Conservation (phyloP, 2,329 filamentous ascomycete species). For the Xylaria sp. region DNA sequence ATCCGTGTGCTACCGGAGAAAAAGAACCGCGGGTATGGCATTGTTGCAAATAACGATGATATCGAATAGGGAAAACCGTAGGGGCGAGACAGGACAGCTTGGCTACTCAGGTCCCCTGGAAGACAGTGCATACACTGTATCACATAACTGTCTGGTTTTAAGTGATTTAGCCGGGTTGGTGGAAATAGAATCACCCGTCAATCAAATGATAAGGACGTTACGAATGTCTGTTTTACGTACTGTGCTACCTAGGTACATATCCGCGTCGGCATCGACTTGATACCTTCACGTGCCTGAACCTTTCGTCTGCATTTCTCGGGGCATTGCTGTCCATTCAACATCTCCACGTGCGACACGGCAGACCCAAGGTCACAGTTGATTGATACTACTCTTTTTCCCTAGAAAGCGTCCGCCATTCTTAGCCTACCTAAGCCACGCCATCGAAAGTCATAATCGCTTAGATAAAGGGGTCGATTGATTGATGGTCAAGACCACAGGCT, state of each 20-base stretch:
- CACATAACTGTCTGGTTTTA: not conserved
- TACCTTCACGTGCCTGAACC: not conserved
- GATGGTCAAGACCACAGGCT: too few relatives aligned
- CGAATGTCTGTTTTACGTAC: not conserved
- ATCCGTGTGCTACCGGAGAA: not conserved
- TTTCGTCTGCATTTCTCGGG: not conserved
- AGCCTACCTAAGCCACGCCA: not conserved
- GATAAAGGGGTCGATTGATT: not conserved
- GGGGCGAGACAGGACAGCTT: too few relatives aligned
- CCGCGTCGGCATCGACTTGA: not conserved
- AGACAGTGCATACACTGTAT: not conserved
- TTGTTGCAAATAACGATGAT: not conserved
- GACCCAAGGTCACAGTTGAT: not conserved
- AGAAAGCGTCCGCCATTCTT: not conserved
- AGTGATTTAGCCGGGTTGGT: not conserved
- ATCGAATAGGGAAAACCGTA: too few relatives aligned
- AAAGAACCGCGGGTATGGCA: not conserved
- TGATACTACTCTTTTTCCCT: not conserved
- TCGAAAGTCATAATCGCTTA: not conserved
- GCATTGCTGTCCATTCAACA: conserved; percentile 22
- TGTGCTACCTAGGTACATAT: not conserved
- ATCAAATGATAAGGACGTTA: conserved; percentile 15
- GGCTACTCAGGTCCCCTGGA: too few relatives aligned
- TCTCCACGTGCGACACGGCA: conserved; percentile 27
- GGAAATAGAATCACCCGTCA: conserved; percentile 32